These are phyloP conservation scores for Vaccinium macrocarpon DNA, from an alignment of 148 eudicot species.

Conservation along the genomic window DNA sequence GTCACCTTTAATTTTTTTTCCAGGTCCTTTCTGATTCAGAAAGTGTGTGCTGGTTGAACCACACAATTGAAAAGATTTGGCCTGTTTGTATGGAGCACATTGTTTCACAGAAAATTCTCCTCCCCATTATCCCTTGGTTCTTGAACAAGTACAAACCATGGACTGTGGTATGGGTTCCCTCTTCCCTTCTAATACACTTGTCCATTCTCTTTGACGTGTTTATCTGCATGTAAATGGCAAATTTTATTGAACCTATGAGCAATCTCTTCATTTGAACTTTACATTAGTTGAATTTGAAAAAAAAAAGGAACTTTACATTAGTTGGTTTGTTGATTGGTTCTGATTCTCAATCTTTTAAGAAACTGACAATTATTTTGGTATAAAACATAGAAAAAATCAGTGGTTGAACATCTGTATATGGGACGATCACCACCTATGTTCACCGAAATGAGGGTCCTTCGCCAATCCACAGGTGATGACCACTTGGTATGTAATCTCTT, in stretches of 20 bases:
- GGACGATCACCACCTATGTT: constrained; percentile 85
- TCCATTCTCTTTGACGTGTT: neutral
- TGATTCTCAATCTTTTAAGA: neutral
- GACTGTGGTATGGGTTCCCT: constrained; percentile 65
- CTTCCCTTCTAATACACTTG: neutral
- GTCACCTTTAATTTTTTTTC: constrained; percentile 17
- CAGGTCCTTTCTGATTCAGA: constrained; percentile 82
- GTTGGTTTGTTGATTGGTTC: neutral
- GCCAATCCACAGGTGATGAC: constrained; percentile 69
- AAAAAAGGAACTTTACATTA: neutral
- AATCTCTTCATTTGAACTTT: neutral
- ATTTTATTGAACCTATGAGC: neutral
- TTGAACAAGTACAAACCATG: constrained; percentile 93
- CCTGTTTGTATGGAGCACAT: constrained; percentile 83
- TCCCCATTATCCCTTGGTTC: constrained; percentile 93
- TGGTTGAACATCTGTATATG: constrained; percentile 68
- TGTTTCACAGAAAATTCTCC: constrained; percentile 82
- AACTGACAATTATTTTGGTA: constrained; percentile 13
- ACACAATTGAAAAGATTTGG: constrained; percentile 81
- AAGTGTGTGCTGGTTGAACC: constrained; percentile 85
- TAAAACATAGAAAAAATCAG: constrained; percentile 50
- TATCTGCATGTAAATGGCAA: neutral
- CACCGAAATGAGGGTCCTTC: constrained; percentile 85
- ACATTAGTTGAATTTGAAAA: neutral
- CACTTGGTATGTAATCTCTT: constrained; percentile 59